These are phyloP conservation scores for Linderina pennispora DNA, from an alignment of 192 early-diverging fungal species.

Conservation along the genomic window DNA sequence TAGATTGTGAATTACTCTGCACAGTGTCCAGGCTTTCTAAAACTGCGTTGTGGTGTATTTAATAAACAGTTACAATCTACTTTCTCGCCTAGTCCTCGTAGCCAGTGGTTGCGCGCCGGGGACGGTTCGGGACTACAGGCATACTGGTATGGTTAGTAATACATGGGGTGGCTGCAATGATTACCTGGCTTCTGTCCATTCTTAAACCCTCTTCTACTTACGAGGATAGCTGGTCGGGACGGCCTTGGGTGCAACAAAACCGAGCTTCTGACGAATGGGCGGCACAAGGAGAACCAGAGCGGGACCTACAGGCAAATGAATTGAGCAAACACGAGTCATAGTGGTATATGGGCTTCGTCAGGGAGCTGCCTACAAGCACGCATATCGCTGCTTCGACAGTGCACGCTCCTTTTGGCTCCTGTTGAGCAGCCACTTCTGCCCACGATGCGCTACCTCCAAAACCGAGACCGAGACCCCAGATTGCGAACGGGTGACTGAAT, in stretches of 20 bases:
- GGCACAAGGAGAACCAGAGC: conserved; percentile 27
- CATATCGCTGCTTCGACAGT: background rate
- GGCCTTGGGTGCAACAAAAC: conserved; percentile 20
- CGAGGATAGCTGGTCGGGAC: conserved; percentile 35
- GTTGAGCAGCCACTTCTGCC: too few relatives aligned
- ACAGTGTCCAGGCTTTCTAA: too few relatives aligned
- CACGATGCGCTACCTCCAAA: conserved; percentile 37
- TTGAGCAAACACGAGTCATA: background rate
- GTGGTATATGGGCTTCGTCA: too few relatives aligned
- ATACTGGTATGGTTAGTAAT: background rate
- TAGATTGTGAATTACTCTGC: too few relatives aligned
- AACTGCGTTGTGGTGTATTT: too few relatives aligned
- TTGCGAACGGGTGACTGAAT: conserved; percentile 36
- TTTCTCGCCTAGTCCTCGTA: conserved; percentile 39
- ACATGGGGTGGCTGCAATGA: background rate
- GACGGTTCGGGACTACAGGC: conserved; percentile 32
- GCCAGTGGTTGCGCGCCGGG: conserved; percentile 25
- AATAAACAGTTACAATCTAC: too few relatives aligned
- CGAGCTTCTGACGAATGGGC: conserved; percentile 21
- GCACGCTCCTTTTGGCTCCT: background rate
- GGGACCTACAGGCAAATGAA: conserved; percentile 19
- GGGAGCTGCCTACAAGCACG: too few relatives aligned
- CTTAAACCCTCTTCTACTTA: too few relatives aligned
- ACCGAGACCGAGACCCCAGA: conserved; percentile 42
- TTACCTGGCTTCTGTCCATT: too few relatives aligned